These are phyloP conservation scores for Epithemia pelagica DNA, from an alignment of 108 stramenopile genomes.

Conservation along the genomic window DNA sequence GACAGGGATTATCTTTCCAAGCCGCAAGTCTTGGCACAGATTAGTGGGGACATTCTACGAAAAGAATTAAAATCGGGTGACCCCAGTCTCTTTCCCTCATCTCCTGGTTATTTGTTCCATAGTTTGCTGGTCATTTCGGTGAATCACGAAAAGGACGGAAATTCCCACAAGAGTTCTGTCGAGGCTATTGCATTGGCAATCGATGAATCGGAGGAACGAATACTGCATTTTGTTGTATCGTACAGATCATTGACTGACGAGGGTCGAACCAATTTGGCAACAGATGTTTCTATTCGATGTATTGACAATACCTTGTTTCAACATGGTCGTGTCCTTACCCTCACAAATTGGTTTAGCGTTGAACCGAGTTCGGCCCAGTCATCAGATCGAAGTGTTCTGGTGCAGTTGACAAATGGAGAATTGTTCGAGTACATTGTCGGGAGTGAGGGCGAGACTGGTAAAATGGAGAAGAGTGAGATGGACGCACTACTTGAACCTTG, in stretches of 20 bases:
- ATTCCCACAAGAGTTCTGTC: too few species aligned
- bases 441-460: conserved; percentile 13
- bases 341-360: conserved; percentile 65
- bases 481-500: conserved; percentile 79
- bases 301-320: conserved; percentile 21
- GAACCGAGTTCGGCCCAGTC: too few species aligned
- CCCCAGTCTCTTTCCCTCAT: background rate
- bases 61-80: background rate
- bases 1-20: background rate
- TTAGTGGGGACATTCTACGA: background rate
- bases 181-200: too few species aligned
- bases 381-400: too few species aligned
- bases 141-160: too few species aligned
- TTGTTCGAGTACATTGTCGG: conserved; percentile 54
- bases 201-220: background rate
- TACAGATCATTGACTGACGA: background rate
- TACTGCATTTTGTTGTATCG: background rate
- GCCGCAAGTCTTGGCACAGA: background rate
- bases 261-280: too few species aligned
- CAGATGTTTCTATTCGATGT: conserved; percentile 21
- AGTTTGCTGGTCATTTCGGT: background rate
- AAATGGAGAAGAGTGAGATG: conserved; percentile 2
- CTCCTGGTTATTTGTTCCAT: background rate
- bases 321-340: conserved; percentile 48
- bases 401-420: conserved; percentile 60